Conservation (phyloP, 371 early-diverging fungal genomes). For the Fennellomyces sp. region DNA sequence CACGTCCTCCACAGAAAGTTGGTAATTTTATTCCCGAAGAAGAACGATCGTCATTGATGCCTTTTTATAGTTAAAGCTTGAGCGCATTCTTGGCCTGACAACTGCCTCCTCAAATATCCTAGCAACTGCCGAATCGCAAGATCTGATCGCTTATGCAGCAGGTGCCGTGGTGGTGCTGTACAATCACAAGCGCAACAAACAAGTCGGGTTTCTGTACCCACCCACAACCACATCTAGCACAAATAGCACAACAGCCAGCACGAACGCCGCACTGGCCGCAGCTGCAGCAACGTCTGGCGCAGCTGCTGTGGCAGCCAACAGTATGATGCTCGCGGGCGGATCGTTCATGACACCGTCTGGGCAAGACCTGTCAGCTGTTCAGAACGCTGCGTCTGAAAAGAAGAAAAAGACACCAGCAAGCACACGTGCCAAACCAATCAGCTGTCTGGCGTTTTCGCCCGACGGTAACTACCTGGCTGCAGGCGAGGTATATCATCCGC, state of each 20-base stretch:
- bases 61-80: slow-evolving; percentile 55
- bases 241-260: slow-evolving; percentile 2
- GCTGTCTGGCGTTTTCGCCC: slow-evolving; percentile 77
- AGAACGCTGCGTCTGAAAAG: slow-evolving; percentile 15
- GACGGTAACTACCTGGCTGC: slow-evolving; percentile 82
- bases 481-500: slow-evolving; percentile 65
- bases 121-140: slow-evolving; percentile 56
- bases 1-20: slow-evolving; percentile 27
- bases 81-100: slow-evolving; percentile 68
- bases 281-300: slow-evolving; percentile 18
- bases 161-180: slow-evolving; percentile 78
- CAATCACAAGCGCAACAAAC: slow-evolving; percentile 70
- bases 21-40: no score
- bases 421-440: slow-evolving; percentile 68
- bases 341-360: slow-evolving; percentile 14
- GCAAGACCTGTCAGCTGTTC: slow-evolving; percentile 8
- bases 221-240: slow-evolving; percentile 18
- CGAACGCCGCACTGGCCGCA: slow-evolving; percentile 9
- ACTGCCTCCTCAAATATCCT: slow-evolving; percentile 59
- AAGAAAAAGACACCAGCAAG: slow-evolving; percentile 45
- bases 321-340: slow-evolving; percentile 10
- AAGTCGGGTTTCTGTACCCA: slow-evolving; percentile 65
- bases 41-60: background rate
- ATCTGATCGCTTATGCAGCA: slow-evolving; percentile 76
- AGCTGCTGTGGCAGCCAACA: background rate